phyloP scores from a whole-genome alignment of 208 protist species.

The Borovskyia barvae region DNA sequence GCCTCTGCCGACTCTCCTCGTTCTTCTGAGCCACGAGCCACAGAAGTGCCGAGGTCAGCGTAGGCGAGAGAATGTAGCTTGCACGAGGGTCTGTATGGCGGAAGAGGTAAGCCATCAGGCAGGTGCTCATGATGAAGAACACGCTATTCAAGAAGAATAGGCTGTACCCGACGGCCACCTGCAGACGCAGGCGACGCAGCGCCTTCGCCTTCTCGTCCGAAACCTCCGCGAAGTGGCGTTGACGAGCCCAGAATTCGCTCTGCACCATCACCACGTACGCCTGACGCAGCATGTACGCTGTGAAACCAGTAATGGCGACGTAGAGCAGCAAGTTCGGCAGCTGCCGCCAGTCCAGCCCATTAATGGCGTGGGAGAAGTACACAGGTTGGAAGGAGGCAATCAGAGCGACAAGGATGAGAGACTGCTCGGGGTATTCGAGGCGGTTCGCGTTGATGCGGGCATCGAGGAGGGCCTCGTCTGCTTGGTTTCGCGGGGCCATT shows the following conservation, averaged over 20 bases:
- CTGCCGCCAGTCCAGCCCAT: conserved; percentile 62
- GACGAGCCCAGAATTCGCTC: conserved; percentile 87
- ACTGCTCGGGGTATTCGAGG: conserved; percentile 75
- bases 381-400: conserved; percentile 80
- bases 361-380: conserved; percentile 85
- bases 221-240: conserved; percentile 84
- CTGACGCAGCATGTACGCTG: conserved; percentile 77
- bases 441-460: conserved; percentile 82
- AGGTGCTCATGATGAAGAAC: conserved; percentile 77
- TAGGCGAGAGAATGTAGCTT: conserved; percentile 75
- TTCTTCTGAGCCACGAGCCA: conserved; percentile 90
- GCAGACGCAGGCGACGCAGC: conserved; percentile 77
- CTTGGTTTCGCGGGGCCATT: conserved; percentile 15
- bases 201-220: conserved; percentile 47
- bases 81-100: conserved; percentile 80
- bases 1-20: conserved; percentile 85
- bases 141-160: conserved; percentile 85
- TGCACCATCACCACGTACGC: conserved; percentile 87
- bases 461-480: conserved; percentile 78
- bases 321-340: conserved; percentile 66
- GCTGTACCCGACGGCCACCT: conserved; percentile 73
- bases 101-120: conserved; percentile 82
- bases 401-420: conserved; percentile 57
- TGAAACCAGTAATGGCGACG: conserved; percentile 42
- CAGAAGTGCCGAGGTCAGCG: conserved; percentile 73